Conservation (phyloP, 2,329 filamentous ascomycete species). For the Cytospora piceae region DNA sequence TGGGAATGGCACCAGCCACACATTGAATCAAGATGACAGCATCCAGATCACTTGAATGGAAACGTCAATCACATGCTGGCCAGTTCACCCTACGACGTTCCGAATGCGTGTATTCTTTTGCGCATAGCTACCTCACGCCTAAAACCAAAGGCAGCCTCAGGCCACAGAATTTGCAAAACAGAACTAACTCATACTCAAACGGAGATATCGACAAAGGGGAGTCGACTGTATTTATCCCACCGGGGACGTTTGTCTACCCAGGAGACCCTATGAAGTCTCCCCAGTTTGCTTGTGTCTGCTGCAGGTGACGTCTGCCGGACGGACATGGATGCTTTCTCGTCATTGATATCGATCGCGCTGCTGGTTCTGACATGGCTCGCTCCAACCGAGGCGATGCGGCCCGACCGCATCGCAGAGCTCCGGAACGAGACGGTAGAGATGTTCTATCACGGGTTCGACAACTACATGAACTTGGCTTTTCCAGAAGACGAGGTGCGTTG, state of each 20-base stretch:
- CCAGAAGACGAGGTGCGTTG: slow-evolving; percentile 81
- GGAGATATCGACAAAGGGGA: background rate
- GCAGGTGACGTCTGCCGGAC: slow-evolving; percentile 46
- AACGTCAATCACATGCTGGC: slow-evolving; percentile 9
- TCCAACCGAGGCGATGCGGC: slow-evolving; percentile 53
- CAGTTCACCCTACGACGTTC: background rate
- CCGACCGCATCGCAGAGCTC: slow-evolving; percentile 58
- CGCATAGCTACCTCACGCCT: background rate
- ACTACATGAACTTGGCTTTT: slow-evolving; percentile 92
- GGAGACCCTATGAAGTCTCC: slow-evolving; percentile 26
- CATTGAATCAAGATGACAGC: slow-evolving; percentile 29
- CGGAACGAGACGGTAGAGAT: slow-evolving; percentile 70
- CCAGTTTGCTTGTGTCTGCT: slow-evolving; percentile 32
- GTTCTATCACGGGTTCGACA: slow-evolving; percentile 96
- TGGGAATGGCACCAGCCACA: slow-evolving; percentile 9
- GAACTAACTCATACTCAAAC: background rate
- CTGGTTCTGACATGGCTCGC: slow-evolving; percentile 48
- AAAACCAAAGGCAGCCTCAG: background rate
- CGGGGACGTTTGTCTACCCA: slow-evolving; percentile 18
- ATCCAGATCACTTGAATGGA: slow-evolving; percentile 16
- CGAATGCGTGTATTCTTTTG: background rate
- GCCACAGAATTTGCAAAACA: background rate
- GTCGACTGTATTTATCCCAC: slow-evolving; percentile 6
- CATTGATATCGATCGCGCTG: slow-evolving; percentile 33
- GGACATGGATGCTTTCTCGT: slow-evolving; percentile 37